Conservation (phyloP, 2,329 filamentous ascomycete species). For the Lasiodiplodia sp. region DNA sequence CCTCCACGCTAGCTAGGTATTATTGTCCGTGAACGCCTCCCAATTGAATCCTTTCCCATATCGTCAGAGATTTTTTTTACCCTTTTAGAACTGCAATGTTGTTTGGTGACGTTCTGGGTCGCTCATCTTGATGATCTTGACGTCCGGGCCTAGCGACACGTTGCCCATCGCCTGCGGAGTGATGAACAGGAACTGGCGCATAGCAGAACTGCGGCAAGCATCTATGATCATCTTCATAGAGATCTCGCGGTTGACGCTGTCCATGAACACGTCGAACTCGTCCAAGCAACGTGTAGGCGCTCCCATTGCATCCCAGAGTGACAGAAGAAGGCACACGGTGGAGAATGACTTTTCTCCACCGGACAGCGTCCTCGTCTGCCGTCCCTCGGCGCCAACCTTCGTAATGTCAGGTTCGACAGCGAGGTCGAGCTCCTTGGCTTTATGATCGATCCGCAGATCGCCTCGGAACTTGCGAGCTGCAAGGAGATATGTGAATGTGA, state of each 20-base stretch:
- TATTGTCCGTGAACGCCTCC: constrained; percentile 5
- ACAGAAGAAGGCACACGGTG: constrained; percentile 89
- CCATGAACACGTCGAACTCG: constrained; percentile 99
- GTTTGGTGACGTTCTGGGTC: constrained; percentile 62
- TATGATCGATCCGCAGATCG: constrained; percentile 79
- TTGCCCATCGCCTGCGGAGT: constrained; percentile 83
- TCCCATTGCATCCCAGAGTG: constrained; percentile 98
- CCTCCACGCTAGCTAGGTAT: background rate
- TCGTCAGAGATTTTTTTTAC: background rate
- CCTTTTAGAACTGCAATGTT: constrained; percentile 43
- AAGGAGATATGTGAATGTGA: constrained; percentile 86
- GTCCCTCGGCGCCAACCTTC: constrained; percentile 71
- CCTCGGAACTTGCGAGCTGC: constrained; percentile 90
- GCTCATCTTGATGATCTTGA: constrained; percentile 75
- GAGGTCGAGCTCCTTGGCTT: constrained; percentile 75
- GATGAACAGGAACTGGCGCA: constrained; percentile 94
- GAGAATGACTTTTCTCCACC: constrained; percentile 98
- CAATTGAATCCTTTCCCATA: background rate
- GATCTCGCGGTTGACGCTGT: constrained; percentile 91
- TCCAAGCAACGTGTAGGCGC: constrained; percentile 93
- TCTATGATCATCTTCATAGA: constrained; percentile 93
- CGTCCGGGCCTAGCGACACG: constrained; percentile 69
- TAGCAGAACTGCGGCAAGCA: constrained; percentile 84
- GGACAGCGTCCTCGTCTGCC: constrained; percentile 89
- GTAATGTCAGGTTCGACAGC: constrained; percentile 75